Evolutionary conservation across 306 rosid genomes (phyloP).

Genomic region (Vigna unguiculata): DNA sequence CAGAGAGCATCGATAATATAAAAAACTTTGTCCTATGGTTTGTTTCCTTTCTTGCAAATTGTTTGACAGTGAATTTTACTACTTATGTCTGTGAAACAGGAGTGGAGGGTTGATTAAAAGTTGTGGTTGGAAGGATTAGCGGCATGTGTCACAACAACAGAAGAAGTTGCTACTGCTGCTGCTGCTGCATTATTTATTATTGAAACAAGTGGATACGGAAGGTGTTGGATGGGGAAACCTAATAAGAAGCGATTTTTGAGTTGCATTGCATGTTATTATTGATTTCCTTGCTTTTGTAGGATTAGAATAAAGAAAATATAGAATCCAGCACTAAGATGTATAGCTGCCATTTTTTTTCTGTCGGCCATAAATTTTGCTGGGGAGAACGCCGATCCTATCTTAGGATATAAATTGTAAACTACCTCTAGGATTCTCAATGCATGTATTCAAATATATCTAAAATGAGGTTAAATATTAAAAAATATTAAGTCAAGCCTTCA

Average conservation of each 20-base stretch:
- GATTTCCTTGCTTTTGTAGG: conserved; percentile 26
- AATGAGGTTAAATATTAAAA: no score
- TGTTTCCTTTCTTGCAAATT: conserved; percentile 5
- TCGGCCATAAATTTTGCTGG: conserved; percentile 38
- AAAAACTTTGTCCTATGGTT: not conserved
- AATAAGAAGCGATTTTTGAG: conserved; percentile 39
- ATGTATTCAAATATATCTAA: no score
- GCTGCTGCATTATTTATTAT: conserved; percentile 30
- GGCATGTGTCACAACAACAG: not conserved
- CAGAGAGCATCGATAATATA: not conserved
- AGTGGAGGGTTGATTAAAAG: conserved; percentile 34
- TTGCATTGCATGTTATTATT: conserved; percentile 36
- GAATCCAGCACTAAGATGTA: conserved; percentile 40
- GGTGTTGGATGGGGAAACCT: conserved; percentile 40
- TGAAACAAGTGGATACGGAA: conserved; percentile 30
- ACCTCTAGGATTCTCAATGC: not conserved
- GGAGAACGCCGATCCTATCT: conserved; percentile 30
- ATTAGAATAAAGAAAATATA: conserved; percentile 45
- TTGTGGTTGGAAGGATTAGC: conserved; percentile 30
- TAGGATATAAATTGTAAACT: conserved; percentile 14
- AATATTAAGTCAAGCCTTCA: no score
- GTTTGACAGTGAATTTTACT: not conserved
- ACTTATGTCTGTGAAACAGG: conserved; percentile 43
- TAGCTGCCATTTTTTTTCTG: conserved; percentile 43
- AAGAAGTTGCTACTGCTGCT: conserved; percentile 30